Evolutionary conservation across 495 filamentous ascomycete genomes (phyloP), one percentile per base, ranked within the genome.

Genomic region (Lasiosphaeriaceae sp.): DNA sequence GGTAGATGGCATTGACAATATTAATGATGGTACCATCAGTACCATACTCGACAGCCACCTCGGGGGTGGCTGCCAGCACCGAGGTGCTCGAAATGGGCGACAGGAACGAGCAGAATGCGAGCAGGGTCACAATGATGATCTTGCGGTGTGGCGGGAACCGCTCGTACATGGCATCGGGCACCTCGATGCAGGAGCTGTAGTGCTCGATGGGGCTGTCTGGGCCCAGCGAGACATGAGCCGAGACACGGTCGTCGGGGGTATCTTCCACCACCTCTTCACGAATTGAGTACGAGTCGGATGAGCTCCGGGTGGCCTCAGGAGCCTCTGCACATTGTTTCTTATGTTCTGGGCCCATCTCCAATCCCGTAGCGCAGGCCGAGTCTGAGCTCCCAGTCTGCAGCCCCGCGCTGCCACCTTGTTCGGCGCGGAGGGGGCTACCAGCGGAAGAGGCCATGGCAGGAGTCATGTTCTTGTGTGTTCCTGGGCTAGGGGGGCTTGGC

Each of bases 81-180:
- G 83, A 83, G 0, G 86, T 90, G 34, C 80, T 85, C 5, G 83
- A 85, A 8, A 89, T 81, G 0, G 86, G 86, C 16, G 86, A 82
- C 22, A 90, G 73, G 50, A 90, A 88, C 4, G 83, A 77, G 70
- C 83, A 87, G 61, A 83, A 86, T 0, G 86, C 82, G 20, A 89
- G 69, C 3, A 88, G 73, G n/a, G 69, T 70, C 31, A 86, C 83
- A 57, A 90, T 86, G 51, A 83, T 49, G 1, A 75, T 63, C 59
- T 89, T 89, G 52, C 83, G 75, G 4, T 72, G 67, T 8, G 66
- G 68, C 1, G 85, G 76, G 50, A 88, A 78, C 17, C 77, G 76
- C 55, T 80, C 76, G 61, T 80, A 80, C 12, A 79, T 64, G 53
- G 75, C 73, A 55, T 80, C 77, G 21, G 71, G 71, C 11, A 73